Evolutionary conservation across 2,329 filamentous ascomycete species (phyloP).

Genomic region (Arachnopeziza araneosa): DNA sequence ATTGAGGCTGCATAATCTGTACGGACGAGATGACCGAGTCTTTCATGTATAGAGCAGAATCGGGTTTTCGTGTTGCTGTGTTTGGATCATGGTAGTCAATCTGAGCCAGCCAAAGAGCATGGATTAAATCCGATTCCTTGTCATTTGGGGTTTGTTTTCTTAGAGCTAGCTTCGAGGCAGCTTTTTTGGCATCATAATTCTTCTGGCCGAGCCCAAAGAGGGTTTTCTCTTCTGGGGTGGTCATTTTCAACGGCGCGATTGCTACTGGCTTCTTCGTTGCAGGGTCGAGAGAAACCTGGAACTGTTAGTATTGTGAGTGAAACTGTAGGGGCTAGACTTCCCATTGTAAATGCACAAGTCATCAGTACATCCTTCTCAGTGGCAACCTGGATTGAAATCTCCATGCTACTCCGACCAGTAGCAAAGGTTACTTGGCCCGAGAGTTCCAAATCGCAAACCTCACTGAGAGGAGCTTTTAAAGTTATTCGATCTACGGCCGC

Average conservation of each 20-base stretch:
- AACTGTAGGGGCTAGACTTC: conserved; percentile 27
- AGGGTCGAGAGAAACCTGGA: conserved; percentile 54
- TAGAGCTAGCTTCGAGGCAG: conserved; percentile 51
- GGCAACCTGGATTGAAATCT: conserved; percentile 63
- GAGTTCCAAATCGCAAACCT: conserved; percentile 65
- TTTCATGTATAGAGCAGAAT: conserved; percentile 57
- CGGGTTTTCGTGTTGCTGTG: conserved; percentile 45
- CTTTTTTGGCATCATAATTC: conserved; percentile 61
- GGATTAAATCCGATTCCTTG: conserved; percentile 63
- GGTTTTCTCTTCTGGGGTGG: conserved; percentile 56
- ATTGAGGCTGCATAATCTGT: conserved; percentile 68
- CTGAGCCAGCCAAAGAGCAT: conserved; percentile 63
- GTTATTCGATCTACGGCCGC: conserved; percentile 36
- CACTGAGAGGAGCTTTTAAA: conserved; percentile 56
- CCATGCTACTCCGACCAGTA: conserved; percentile 63
- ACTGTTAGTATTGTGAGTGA: not conserved
- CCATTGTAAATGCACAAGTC: conserved; percentile 72
- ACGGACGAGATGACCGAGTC: conserved; percentile 58
- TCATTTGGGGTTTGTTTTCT: conserved; percentile 62
- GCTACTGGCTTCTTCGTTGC: conserved; percentile 59
- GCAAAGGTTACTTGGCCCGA: conserved; percentile 52
- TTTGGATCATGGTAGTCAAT: conserved; percentile 57
- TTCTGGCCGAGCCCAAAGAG: conserved; percentile 58
- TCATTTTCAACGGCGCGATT: conserved; percentile 53
- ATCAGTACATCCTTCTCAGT: conserved; percentile 62